These are phyloP conservation scores for Trichosporon sp. DNA, from an alignment of 1,284 basidiomycete species.

Conservation along the genomic window DNA sequence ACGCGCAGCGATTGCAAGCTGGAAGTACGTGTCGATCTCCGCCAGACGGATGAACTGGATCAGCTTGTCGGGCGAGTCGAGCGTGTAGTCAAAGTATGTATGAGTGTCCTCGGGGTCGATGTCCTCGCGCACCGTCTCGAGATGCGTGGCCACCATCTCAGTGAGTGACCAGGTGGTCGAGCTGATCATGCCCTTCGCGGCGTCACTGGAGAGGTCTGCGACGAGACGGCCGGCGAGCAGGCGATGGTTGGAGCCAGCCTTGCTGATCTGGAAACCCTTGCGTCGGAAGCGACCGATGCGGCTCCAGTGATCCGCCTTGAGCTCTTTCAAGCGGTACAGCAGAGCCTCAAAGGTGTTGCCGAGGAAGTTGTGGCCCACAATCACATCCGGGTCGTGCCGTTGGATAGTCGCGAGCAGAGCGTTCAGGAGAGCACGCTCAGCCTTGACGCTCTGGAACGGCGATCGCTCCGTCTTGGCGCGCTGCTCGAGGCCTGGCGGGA, in stretches of 20 bases:
- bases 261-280: conserved; percentile 64
- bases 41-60: conserved; percentile 86
- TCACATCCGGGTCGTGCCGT: conserved; percentile 87
- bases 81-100: conserved; percentile 79
- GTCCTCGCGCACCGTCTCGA: conserved; percentile 79
- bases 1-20: conserved; percentile 89
- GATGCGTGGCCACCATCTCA: conserved; percentile 90
- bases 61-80: conserved; percentile 71
- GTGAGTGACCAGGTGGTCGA: conserved; percentile 97
- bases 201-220: conserved; percentile 90
- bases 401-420: conserved; percentile 76
- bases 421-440: conserved; percentile 81
- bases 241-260: conserved; percentile 76
- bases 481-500: conserved; percentile 78
- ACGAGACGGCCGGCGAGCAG: conserved; percentile 82
- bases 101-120: conserved; percentile 95
- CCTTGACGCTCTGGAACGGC: conserved; percentile 68
- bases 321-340: conserved; percentile 83
- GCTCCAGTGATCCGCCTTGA: conserved; percentile 89
- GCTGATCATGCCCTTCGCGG: conserved; percentile 90
- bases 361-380: conserved; percentile 91
- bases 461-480: conserved; percentile 63
- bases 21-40: conserved; percentile 89
- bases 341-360: conserved; percentile 89
- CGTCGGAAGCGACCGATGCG: conserved; percentile 87